Percentiles rank a stretch among this genome's conserved stretches.
These are phyloP conservation scores for Ustilago bromivora DNA, from an alignment of 1,284 basidiomycete genomes.

Conservation along the genomic window DNA sequence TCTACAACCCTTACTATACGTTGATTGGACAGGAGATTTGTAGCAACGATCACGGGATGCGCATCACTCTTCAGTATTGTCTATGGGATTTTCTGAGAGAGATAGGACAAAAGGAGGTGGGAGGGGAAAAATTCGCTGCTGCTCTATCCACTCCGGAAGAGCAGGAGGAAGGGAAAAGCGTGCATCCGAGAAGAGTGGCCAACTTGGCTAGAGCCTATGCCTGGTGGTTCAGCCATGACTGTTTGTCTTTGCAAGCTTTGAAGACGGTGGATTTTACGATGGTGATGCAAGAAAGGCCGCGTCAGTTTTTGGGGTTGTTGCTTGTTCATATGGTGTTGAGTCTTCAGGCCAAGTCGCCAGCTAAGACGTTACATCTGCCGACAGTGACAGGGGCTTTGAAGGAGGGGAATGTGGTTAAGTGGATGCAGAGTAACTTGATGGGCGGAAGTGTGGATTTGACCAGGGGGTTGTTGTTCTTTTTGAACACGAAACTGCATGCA, in stretches of 20 bases:
- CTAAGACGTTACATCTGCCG: slow-evolving; percentile 36
- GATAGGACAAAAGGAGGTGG: slow-evolving; percentile 84
- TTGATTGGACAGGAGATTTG: slow-evolving; percentile 75
- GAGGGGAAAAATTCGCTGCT: slow-evolving; percentile 81
- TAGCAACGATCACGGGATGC: slow-evolving; percentile 75
- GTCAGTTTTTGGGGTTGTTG: slow-evolving; percentile 56
- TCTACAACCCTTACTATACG: slow-evolving; percentile 95
- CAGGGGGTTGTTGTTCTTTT: slow-evolving; percentile 58
- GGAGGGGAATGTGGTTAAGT: slow-evolving; percentile 13
- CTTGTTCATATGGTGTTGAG: slow-evolving; percentile 56
- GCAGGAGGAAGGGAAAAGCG: not conserved
- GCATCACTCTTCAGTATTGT: slow-evolving; percentile 93
- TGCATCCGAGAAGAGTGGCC: slow-evolving; percentile 72
- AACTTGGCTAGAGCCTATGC: slow-evolving; percentile 83
- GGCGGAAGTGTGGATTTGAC: slow-evolving; percentile 53
- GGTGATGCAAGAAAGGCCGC: slow-evolving; percentile 31
- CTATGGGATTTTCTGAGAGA: slow-evolving; percentile 97
- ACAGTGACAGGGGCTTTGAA: slow-evolving; percentile 19
- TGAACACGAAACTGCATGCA: slow-evolving; percentile 36
- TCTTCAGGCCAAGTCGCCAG: slow-evolving; percentile 44
- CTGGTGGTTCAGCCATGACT: slow-evolving; percentile 85
- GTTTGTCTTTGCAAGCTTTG: slow-evolving; percentile 79
- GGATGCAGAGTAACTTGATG: slow-evolving; percentile 40
- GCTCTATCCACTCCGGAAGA: slow-evolving; percentile 71
- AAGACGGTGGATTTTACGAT: slow-evolving; percentile 61